A percentile compares a stretch with the other conserved stretches of the same genome.
These are phyloP conservation scores for Medicago truncatula DNA, from an alignment of 306 rosid genomes.

Conservation along the genomic window MtrunA17r5.0-ANR NC_053044.1:44790001-44790500, in stretches of 20 bases:
- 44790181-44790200: constrained; percentile 70
- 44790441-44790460: background rate
- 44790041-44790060: constrained; percentile 44
- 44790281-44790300: background rate
- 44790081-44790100: constrained; percentile 62
- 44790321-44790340: no score
- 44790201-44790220: constrained; percentile 57
- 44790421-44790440: background rate
- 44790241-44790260: constrained; percentile 60
- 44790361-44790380: no score
- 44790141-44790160: constrained; percentile 66
- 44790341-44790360: no score
- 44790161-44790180: constrained; percentile 62
- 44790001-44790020: no score
- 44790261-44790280: constrained; percentile 51
- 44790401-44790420: background rate
- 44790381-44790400: background rate
- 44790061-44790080: constrained; percentile 59
- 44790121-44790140: constrained; percentile 66
- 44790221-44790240: constrained; percentile 60
- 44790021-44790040: background rate
- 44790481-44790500: no score
- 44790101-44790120: constrained; percentile 50
- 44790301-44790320: no score
- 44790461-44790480: no score